Conservation (phyloP, 176 grass and related monocot species). For the Olyra latifolia region DNA sequence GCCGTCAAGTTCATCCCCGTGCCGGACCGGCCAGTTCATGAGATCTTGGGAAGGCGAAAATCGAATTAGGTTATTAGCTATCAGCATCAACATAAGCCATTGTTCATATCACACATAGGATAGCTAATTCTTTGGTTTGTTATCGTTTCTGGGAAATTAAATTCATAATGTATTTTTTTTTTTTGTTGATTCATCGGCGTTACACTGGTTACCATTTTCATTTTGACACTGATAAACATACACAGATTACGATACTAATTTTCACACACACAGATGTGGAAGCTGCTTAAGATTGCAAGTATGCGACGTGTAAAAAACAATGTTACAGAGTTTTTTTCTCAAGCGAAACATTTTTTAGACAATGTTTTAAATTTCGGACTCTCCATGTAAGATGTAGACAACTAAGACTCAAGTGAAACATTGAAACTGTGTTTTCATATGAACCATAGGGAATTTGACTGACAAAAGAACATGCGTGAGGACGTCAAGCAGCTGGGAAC, state of each 20-base stretch:
- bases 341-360: neutral
- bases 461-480: neutral
- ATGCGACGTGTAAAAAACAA: neutral
- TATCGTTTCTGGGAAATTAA: neutral
- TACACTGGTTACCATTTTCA: neutral
- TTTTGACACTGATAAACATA: neutral
- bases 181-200: neutral
- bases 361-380: too few relatives aligned
- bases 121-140: neutral
- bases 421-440: neutral
- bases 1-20: slow-evolving; percentile 74
- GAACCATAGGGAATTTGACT: neutral
- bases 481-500: neutral
- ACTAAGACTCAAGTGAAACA: too few relatives aligned
- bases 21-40: slow-evolving; percentile 12
- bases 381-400: too few relatives aligned
- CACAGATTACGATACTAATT: neutral
- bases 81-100: neutral
- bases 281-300: neutral
- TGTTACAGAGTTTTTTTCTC: neutral
- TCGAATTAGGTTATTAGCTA: neutral
- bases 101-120: neutral
- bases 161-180: neutral
- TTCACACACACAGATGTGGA: neutral
- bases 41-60: neutral